These are phyloP conservation scores for Nepenthes mirabilis DNA, from an alignment of 148 eudicot species.

Conservation along the genomic window DNA sequence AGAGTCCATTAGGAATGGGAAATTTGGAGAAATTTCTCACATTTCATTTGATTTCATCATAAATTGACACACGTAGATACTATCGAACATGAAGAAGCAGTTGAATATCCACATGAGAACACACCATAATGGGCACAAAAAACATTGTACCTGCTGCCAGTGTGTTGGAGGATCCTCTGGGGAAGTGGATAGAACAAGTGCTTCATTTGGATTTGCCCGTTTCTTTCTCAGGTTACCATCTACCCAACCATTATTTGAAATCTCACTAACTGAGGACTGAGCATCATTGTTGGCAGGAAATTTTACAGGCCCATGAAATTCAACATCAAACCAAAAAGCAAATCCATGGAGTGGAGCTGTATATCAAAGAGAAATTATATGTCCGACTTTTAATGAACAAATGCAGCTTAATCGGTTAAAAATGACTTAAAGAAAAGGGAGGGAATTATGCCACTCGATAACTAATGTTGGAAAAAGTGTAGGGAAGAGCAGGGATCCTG, in stretches of 20 bases:
- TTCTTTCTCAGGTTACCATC: conserved; percentile 28
- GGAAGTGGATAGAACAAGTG: conserved; percentile 85
- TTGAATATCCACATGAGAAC: background rate
- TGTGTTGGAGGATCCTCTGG: conserved; percentile 98
- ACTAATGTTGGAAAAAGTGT: too few species aligned
- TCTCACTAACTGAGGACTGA: conserved; percentile 14
- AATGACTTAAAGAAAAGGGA: too few species aligned
- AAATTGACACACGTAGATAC: too few species aligned
- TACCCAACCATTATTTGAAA: conserved; percentile 16
- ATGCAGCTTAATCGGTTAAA: too few species aligned
- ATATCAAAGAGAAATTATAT: conserved; percentile 6
- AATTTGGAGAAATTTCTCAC: too few species aligned
- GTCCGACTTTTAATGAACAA: background rate
- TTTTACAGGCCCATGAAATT: conserved; percentile 44
- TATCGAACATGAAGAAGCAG: too few species aligned
- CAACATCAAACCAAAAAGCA: conserved; percentile 98
- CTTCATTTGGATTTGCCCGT: conserved; percentile 55
- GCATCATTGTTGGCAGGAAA: conserved; percentile 16
- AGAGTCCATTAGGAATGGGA: too few species aligned
- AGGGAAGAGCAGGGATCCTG: too few species aligned
- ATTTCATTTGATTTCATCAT: too few species aligned
- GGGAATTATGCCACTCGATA: too few species aligned
- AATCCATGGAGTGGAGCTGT: conserved; percentile 96
- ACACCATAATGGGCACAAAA: background rate
- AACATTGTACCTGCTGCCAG: conserved; percentile 82